Base-by-base conservation (phyloP, 2,329 filamentous ascomycete genomes). In the Cladosporium sp. region DNA sequence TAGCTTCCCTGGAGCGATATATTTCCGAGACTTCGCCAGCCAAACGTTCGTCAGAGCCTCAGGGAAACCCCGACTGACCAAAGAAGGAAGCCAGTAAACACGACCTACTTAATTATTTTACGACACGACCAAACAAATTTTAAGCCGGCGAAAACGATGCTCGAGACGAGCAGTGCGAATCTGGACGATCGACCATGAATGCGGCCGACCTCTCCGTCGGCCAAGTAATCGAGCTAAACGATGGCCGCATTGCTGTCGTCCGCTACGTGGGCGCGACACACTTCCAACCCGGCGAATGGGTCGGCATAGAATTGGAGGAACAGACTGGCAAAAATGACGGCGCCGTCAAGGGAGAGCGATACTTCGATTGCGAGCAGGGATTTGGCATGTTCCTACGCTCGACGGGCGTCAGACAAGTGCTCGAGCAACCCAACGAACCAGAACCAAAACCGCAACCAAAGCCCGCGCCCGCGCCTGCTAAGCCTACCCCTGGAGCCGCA, bases 271-370 rank as follows among this genome's bases (percentile, higher is more conserved):
- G 93, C 62, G 74, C 80, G 50, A 89, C 92, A 32, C 75, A 80
- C 61, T 96, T 97, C 70, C 84, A 89, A 52, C 74, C 79, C 5
- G 92, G 91, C 56, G 83, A 88, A 55, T 97, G 91, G 89, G 77
- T 96, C 53, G 92, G 92, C 57, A 81, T 97, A 53, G 91, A 96
- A 73, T 80, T 97, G 51, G 83, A 89, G 47, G 86, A 89, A 41
- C 76, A 84, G 47, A 82, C 80, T 17, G 92, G 93, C 27, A 97
- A 97, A 75, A 97, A 97, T 62, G 89, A 97, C 77, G 92, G 92
- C 57, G 86, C 87, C 50, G 89, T 97, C 41, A 82, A 92, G 68
- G 91, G 89, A 55, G 81, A 89, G 65, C 78, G 89, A 17, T 97
- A 97, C 67, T 97, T 96, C 61, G 83, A 91, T 43, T 97, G 92